These are phyloP conservation scores for Tricholomella constricta DNA, from an alignment of 768 basidiomycete species.

Conservation along the genomic window DNA sequence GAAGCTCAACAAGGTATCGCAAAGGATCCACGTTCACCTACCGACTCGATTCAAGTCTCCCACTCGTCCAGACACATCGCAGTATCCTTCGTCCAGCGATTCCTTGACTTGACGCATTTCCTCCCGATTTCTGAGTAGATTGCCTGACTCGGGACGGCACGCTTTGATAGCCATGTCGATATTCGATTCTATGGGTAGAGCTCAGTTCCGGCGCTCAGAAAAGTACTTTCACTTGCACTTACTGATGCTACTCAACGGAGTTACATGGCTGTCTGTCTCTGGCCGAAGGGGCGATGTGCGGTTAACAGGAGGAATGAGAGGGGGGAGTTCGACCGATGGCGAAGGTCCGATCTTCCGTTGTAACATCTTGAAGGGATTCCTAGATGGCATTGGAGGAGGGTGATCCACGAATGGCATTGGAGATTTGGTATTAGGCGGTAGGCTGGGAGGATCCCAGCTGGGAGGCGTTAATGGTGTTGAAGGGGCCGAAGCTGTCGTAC, in stretches of 20 bases:
- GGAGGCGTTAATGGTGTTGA: not conserved
- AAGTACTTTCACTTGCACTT: slow-evolving; percentile 8
- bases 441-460: too few relatives aligned
- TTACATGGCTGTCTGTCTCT: slow-evolving; percentile 25
- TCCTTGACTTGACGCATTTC: slow-evolving; percentile 75
- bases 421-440: slow-evolving; percentile 1
- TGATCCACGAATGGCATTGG: not conserved
- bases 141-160: slow-evolving; percentile 67
- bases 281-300: slow-evolving; percentile 13
- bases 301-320: slow-evolving; percentile 14
- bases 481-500: not conserved
- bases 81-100: slow-evolving; percentile 79
- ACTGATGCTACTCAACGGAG: slow-evolving; percentile 48
- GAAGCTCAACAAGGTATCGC: slow-evolving; percentile 3
- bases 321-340: slow-evolving; percentile 12
- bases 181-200: slow-evolving; percentile 49
- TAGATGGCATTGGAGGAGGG: slow-evolving; percentile 10
- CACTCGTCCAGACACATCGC: slow-evolving; percentile 69
- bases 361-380: slow-evolving; percentile 9
- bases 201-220: slow-evolving; percentile 3
- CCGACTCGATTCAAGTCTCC: slow-evolving; percentile 67
- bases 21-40: slow-evolving; percentile 26
- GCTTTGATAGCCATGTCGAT: slow-evolving; percentile 73
- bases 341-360: slow-evolving; percentile 8
- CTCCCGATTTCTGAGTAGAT: slow-evolving; percentile 62